Percentiles rank a stretch among this genome's conserved stretches.
Conservation (phyloP, 1,139 yeast species). For the Keqinozyma sinolaborantium region DNA sequence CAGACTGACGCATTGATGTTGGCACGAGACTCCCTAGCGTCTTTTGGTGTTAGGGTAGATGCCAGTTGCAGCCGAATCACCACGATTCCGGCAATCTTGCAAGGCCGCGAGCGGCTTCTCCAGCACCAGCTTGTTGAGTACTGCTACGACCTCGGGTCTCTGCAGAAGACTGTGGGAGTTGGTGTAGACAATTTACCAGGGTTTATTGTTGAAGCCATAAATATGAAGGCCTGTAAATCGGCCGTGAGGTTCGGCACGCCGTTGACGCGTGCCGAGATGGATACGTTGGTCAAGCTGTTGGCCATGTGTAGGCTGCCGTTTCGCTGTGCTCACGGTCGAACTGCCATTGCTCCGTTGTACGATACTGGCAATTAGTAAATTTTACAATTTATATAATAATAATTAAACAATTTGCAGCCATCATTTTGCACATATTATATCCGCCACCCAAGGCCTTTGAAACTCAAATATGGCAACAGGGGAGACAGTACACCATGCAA, state of each 20-base stretch:
- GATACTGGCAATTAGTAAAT: no score
- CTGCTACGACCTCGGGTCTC: slow-evolving; percentile 29
- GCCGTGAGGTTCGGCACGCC: slow-evolving; percentile 73
- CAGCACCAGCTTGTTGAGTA: slow-evolving; percentile 2
- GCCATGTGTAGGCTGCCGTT: slow-evolving; percentile 58
- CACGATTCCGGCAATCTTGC: neutral
- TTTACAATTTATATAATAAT: neutral
- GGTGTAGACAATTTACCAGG: slow-evolving; percentile 40
- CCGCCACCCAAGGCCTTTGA: no score
- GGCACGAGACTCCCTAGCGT: slow-evolving; percentile 1
- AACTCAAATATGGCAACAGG: no score
- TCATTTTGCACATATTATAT: no score
- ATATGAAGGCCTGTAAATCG: slow-evolving; percentile 66
- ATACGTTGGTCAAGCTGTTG: slow-evolving; percentile 36
- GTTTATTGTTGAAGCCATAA: slow-evolving; percentile 46
- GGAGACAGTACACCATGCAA: no score
- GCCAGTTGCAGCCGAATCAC: neutral
- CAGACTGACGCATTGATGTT: no score
- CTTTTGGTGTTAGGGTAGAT: neutral
- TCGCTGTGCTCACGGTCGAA: slow-evolving; percentile 87
- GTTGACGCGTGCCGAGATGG: slow-evolving; percentile 43
- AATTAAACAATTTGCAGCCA: no score
- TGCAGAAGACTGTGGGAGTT: slow-evolving; percentile 17
- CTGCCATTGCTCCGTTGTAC: slow-evolving; percentile 61
- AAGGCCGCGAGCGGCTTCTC: no score